Base-by-base conservation (phyloP, 2,329 filamentous ascomycete species). In the Phaeosphaeriaceae sp. region DNA sequence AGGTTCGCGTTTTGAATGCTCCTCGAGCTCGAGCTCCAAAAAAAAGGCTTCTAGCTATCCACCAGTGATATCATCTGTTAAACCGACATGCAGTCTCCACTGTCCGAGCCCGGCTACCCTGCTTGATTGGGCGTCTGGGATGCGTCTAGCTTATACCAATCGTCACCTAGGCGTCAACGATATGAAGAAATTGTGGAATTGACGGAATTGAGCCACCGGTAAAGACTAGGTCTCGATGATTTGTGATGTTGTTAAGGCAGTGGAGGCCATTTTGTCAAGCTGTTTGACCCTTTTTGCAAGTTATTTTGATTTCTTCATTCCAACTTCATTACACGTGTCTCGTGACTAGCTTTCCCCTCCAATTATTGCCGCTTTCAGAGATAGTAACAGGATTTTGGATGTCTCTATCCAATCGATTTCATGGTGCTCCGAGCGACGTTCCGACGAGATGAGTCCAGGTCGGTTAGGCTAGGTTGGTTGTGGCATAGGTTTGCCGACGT, bases 31-130 rank as follows among this genome's bases (percentile, higher is more conserved):
- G 38, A 23, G 57, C 49, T 58, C 58, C 55, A 58, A 60, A 62
- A 53, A 52, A 55, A 58, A 59, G 62, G 63, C 51, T 53, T 63
- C 60, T 51, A 48, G 64, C 44, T 47, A 57, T 58, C 61, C 63
- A 60, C 55, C 57, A 68, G 61, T 70, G 67, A 72, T 62, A 66
- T 72, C 67, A 72, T 70, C 48, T 51, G 28, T 46, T 39, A 55
- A 42, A 42, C 52, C 46, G 51, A 58, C 45, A 46, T 42, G 48
- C 26, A 47, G 48, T 51, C 50, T 20, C 36, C 46, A 51, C 53
- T 60, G 47, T 42, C 23, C 40, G 23, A 26, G 50, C 18, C 47
- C 38, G 35, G 38, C 41, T 32, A 46, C 40, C 39, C 30, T 51
- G 42, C 48, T 54, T 63, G 55, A 70, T 68, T 67, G 64, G 61